Evolutionary conservation across 192 early-diverging fungal species (phyloP).

Genomic region (Coemansia pectinata): DNA sequence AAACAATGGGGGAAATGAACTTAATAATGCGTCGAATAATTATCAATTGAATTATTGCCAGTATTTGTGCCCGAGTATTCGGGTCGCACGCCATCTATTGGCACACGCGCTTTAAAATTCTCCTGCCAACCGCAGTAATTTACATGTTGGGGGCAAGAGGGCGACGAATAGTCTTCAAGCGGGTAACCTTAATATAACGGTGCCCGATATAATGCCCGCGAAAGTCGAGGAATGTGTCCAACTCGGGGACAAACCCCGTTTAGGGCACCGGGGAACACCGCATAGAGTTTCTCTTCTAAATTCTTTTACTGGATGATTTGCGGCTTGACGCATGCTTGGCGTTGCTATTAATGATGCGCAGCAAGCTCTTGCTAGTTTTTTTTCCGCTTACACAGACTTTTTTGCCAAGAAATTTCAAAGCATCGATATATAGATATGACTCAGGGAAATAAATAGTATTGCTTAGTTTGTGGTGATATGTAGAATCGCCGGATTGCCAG

Average conservation of each 20-base stretch:
- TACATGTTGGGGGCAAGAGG: neutral
- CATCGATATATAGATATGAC: neutral
- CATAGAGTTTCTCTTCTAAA: neutral
- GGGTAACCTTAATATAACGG: neutral
- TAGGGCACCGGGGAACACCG: neutral
- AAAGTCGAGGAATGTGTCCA: neutral
- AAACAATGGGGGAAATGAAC: neutral
- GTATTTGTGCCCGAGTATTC: neutral
- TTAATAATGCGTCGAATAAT: neutral
- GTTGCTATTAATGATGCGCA: neutral
- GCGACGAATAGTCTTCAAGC: neutral
- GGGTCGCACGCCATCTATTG: neutral
- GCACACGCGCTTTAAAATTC: neutral
- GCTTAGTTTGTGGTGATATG: constrained; percentile 22
- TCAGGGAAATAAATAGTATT: neutral
- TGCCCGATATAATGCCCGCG: neutral
- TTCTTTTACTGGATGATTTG: neutral
- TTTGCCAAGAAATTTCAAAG: neutral
- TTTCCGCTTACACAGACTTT: neutral
- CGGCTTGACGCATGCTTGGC: neutral
- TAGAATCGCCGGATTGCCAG: constrained; percentile 52
- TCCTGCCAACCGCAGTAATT: neutral
- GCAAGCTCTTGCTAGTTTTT: neutral
- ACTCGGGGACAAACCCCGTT: neutral
- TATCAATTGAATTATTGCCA: neutral